phyloP scores from a whole-genome alignment of 2,329 filamentous ascomycete species.

The Thelonectria rubi region DNA sequence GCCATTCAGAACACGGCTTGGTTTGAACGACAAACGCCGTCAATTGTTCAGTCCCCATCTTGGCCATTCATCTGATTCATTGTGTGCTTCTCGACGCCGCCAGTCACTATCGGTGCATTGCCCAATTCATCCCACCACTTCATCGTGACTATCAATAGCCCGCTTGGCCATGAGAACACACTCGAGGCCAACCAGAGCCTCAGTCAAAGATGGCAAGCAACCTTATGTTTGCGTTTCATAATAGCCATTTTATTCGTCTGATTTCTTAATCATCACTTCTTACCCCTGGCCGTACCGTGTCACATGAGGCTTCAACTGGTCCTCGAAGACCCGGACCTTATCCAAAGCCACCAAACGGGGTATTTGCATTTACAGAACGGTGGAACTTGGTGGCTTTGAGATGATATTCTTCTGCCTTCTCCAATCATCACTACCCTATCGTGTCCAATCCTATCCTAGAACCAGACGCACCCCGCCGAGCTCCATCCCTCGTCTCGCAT shows the following conservation, averaged over 20 bases:
- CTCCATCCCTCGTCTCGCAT: neutral
- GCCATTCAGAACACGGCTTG: neutral
- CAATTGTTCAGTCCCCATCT: neutral
- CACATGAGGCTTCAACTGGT: neutral
- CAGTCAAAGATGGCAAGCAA: too few species aligned
- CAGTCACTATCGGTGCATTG: too few species aligned
- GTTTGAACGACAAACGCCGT: neutral
- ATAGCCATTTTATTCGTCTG: too few species aligned
- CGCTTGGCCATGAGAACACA: too few species aligned
- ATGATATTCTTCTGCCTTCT: neutral
- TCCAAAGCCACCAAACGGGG: neutral
- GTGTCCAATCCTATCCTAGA: neutral
- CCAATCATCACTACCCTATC: conserved; percentile 2
- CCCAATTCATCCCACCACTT: too few species aligned
- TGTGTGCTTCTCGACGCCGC: neutral
- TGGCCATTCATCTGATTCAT: neutral
- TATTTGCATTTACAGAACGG: neutral
- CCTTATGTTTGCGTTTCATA: too few species aligned
- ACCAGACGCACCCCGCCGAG: neutral
- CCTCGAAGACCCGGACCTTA: neutral
- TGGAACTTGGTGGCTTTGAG: neutral
- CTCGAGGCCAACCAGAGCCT: too few species aligned
- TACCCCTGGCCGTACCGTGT: too few species aligned
- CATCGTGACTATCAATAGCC: too few species aligned
- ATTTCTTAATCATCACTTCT: too few species aligned